phyloP scores from a whole-genome alignment of 2,329 filamentous ascomycete genomes.

The Microdochium nivale region DNA sequence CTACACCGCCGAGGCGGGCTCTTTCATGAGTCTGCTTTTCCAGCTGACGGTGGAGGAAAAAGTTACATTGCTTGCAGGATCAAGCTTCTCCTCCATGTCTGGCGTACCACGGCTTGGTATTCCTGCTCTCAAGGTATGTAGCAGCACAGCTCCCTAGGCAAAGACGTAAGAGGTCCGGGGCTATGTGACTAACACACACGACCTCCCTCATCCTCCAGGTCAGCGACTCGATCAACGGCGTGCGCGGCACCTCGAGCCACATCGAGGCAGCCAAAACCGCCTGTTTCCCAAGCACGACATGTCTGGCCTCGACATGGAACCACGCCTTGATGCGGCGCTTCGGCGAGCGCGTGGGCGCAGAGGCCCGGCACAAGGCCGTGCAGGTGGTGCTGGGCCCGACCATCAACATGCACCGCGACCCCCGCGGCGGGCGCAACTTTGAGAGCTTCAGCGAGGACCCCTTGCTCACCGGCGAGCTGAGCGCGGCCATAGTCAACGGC shows the following conservation, averaged over 20 bases:
- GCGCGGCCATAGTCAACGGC: conserved; percentile 28
- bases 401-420: conserved; percentile 33
- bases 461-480: conserved; percentile 29
- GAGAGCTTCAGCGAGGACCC: conserved; percentile 34
- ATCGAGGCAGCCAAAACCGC: conserved; percentile 7
- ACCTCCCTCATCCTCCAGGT: too few species aligned
- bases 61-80: too few species aligned
- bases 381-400: conserved; percentile 62
- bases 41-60: too few species aligned
- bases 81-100: too few species aligned
- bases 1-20: too few species aligned
- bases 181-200: too few species aligned
- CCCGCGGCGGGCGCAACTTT: conserved; percentile 32
- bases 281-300: conserved; percentile 9
- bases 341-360: conserved; percentile 6
- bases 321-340: conserved; percentile 6
- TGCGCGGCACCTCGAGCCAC: conserved; percentile 7
- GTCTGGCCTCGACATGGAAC: conserved; percentile 10
- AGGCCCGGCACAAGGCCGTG: conserved; percentile 47
- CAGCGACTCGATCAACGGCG: conserved; percentile 8
- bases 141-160: too few species aligned
- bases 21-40: too few species aligned
- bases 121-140: too few species aligned
- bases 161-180: too few species aligned
- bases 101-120: too few species aligned